Conservation (phyloP, 1,284 basidiomycete species). For the Malassezia japonica region DNA sequence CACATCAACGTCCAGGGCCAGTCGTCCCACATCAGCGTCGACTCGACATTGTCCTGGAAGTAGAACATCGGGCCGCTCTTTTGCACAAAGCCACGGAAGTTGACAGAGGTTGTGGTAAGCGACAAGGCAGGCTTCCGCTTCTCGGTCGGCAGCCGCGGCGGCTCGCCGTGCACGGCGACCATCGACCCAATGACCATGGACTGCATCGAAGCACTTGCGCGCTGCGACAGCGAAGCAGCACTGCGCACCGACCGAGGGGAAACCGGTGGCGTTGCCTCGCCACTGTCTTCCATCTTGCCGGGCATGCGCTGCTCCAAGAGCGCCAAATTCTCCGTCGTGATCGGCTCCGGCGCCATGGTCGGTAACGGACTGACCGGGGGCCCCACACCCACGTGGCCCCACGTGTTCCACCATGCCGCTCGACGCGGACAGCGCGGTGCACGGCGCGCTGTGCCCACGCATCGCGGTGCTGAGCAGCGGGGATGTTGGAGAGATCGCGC, state of each 20-base stretch:
- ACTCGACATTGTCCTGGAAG: constrained; percentile 44
- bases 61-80: constrained; percentile 45
- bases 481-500: constrained; percentile 27
- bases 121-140: constrained; percentile 41
- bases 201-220: constrained; percentile 29
- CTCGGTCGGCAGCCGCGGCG: constrained; percentile 35
- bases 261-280: no score
- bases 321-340: constrained; percentile 15
- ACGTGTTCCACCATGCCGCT: not conserved
- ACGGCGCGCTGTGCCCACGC: constrained; percentile 35
- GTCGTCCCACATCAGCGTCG: constrained; percentile 46
- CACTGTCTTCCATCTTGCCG: no score
- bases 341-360: constrained; percentile 7
- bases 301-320: no score
- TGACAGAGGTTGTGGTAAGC: constrained; percentile 39
- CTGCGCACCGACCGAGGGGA: no score
- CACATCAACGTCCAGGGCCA: constrained; percentile 43
- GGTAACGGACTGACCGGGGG: not conserved
- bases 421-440: constrained; percentile 16
- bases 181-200: constrained; percentile 33
- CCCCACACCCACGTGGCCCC: not conserved
- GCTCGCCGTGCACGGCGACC: constrained; percentile 28
- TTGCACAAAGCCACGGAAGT: constrained; percentile 46
- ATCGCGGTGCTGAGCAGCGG: constrained; percentile 35
- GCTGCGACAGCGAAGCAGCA: constrained; percentile 18